Base-by-base conservation (phyloP, 202 grass and related monocot species). In the Brachypodium distachyon region DNA sequence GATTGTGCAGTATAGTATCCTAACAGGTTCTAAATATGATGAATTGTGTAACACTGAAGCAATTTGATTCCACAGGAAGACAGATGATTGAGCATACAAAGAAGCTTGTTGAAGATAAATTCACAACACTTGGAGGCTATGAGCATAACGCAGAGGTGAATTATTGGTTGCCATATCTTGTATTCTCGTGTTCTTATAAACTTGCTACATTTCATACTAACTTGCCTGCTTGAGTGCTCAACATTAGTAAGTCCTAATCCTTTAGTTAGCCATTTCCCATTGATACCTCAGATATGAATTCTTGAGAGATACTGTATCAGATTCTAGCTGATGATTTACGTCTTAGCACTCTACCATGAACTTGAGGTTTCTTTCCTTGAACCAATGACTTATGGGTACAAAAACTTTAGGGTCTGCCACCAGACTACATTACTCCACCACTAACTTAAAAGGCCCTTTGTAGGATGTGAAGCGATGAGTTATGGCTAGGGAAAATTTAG, bases 21-120 rank as follows among this genome's bases (percentile, higher is more conserved):
- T 76, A 67, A 52, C 46, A 49, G 78, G 37, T 72, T 41, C 9
- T 72, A 55, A 3, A 78, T 59, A 53, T 54, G 18, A 70, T 36
- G 3, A 42, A 27, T 73, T 74, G 4, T 21, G 40, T 66, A 23
- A 50, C 6, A 46, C 69, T 83, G 46, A 69, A 80, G 16, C 12
- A 41, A 57, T 70, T 80, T 83, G 29, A 14, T 74, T 26, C 25
- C 56, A 88, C 77, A 98, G 95, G 95, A 60, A 82, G 95, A 86
- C 91, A 98, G 72, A 98, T 98, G 95, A 98, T 98, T 88, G 95
- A 98, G 57, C 91, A 98, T 64, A 98, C 95, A 77, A 98, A 98
- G 73, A 98, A 98, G 84, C 83, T 98, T 69, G 91, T 98, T 69
- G 95, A 98, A 87, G 91, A 92, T 67, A 98, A 92, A 81, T 98